Conservation (phyloP, 352 stramenopile species). For the Phytophthora pinifolia region DNA sequence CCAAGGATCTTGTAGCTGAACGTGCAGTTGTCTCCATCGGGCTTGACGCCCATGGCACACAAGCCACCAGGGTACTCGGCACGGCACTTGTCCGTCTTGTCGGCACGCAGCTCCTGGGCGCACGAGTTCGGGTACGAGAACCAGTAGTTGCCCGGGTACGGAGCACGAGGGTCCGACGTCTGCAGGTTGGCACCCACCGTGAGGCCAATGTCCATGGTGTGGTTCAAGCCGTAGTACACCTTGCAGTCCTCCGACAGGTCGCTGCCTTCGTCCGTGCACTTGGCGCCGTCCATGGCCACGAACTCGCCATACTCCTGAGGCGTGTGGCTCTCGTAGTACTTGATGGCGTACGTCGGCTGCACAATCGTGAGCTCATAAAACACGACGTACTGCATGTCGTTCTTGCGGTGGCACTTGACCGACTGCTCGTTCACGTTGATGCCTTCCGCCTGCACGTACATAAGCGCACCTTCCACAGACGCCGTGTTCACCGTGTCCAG, state of each 20-base stretch:
- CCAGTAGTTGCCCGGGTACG: slow-evolving; percentile 80
- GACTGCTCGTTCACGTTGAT: slow-evolving; percentile 51
- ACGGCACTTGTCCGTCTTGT: slow-evolving; percentile 50
- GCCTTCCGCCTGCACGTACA: slow-evolving; percentile 65
- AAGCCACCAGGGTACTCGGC: slow-evolving; percentile 39
- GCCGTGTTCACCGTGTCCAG: slow-evolving; percentile 62
- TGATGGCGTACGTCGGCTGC: slow-evolving; percentile 44
- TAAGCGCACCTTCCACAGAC: slow-evolving; percentile 60
- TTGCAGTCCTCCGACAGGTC: slow-evolving; percentile 40
- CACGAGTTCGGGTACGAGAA: slow-evolving; percentile 81
- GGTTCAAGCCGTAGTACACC: slow-evolving; percentile 49
- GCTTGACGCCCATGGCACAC: slow-evolving; percentile 39
- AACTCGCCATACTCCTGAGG: slow-evolving; percentile 53
- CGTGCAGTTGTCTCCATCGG: slow-evolving; percentile 59
- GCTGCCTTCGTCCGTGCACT: slow-evolving; percentile 51
- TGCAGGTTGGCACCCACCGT: slow-evolving; percentile 47
- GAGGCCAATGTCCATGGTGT: slow-evolving; percentile 42
- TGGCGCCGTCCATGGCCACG: slow-evolving; percentile 55
- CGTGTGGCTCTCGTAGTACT: slow-evolving; percentile 42
- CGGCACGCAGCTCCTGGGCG: slow-evolving; percentile 34
- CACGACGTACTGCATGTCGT: slow-evolving; percentile 57
- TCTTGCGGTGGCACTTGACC: slow-evolving; percentile 58
- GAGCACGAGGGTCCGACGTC: slow-evolving; percentile 48
- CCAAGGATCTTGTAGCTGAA: slow-evolving; percentile 70
- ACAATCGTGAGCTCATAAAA: slow-evolving; percentile 62